Percentiles rank a stretch among this genome's conserved stretches.
phyloP scores from a whole-genome alignment of 768 basidiomycete species.

The Lactarius tabidus region DNA sequence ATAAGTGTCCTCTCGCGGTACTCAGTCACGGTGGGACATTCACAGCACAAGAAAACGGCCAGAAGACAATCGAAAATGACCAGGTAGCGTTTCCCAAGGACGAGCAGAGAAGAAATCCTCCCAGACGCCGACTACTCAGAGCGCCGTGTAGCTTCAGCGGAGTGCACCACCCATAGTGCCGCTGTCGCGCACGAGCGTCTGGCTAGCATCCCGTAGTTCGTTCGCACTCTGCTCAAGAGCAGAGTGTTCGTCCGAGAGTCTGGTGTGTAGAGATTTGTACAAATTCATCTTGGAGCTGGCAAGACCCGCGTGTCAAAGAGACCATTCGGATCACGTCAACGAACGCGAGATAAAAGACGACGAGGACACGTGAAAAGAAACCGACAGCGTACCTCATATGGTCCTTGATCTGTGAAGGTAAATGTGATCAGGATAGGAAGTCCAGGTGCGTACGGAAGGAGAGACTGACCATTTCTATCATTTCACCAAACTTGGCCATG shows the following conservation, averaged over 20 bases:
- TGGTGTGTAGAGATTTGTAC: constrained; percentile 42
- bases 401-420: constrained; percentile 37
- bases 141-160: background rate
- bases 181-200: constrained; percentile 41
- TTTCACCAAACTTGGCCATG: constrained; percentile 38
- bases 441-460: background rate
- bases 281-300: constrained; percentile 45
- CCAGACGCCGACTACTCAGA: background rate
- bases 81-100: background rate
- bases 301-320: background rate
- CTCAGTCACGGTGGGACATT: too few species aligned
- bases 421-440: background rate
- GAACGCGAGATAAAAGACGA: background rate
- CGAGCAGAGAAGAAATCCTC: background rate
- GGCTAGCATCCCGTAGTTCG: constrained; percentile 37
- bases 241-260: constrained; percentile 40
- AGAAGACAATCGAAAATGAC: background rate
- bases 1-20: background rate
- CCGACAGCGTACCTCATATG: constrained; percentile 43
- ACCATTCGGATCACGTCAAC: background rate
- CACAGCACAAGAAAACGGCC: background rate
- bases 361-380: background rate
- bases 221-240: constrained; percentile 41
- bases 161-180: constrained; percentile 35
- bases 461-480: constrained; percentile 48